Percentiles rank a stretch among this genome's conserved stretches.
These are phyloP conservation scores for Penicillium coffeae DNA, from an alignment of 495 filamentous ascomycete species.

Conservation along the genomic window DNA sequence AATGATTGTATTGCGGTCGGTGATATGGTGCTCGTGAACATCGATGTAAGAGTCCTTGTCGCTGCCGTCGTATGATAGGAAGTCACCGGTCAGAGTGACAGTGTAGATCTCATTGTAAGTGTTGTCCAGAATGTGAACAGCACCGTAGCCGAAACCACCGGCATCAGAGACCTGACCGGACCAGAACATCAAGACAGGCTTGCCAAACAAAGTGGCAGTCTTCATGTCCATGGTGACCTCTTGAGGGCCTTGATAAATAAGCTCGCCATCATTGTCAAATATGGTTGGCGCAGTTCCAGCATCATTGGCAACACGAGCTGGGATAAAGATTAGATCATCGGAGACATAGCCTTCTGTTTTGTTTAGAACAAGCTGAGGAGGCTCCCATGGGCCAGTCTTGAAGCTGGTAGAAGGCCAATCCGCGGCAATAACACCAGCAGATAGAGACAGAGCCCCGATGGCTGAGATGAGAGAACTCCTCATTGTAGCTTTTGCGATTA, in stretches of 20 bases:
- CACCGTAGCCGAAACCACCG: conserved; percentile 26
- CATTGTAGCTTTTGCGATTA: not conserved
- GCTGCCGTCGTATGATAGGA: conserved; percentile 3
- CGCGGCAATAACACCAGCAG: not conserved
- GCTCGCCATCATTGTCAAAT: conserved; percentile 16
- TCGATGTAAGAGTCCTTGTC: conserved; percentile 16
- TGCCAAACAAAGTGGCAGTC: conserved; percentile 15
- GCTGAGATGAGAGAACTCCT: not conserved
- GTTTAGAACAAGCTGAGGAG: conserved; percentile 13
- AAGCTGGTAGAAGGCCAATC: conserved; percentile 12
- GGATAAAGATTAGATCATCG: conserved; percentile 17
- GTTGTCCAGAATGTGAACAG: conserved; percentile 34
- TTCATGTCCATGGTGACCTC: conserved; percentile 16
- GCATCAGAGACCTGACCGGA: conserved; percentile 6
- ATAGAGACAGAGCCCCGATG: not conserved
- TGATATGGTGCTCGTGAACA: conserved; percentile 37
- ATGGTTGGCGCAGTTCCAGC: conserved; percentile 17
- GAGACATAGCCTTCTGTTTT: conserved; percentile 6
- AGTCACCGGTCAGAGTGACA: conserved; percentile 14
- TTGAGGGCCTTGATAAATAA: conserved; percentile 20
- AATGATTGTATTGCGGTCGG: conserved; percentile 42
- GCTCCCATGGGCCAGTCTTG: conserved; percentile 13
- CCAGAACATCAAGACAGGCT: conserved; percentile 24
- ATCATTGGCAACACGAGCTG: conserved; percentile 6
- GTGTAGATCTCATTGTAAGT: conserved; percentile 38